A percentile compares a stretch with the other conserved stretches of the same genome.
Evolutionary conservation across 2,329 filamentous ascomycete species (phyloP).

Genomic region (Alternaria gansuensis): DNA sequence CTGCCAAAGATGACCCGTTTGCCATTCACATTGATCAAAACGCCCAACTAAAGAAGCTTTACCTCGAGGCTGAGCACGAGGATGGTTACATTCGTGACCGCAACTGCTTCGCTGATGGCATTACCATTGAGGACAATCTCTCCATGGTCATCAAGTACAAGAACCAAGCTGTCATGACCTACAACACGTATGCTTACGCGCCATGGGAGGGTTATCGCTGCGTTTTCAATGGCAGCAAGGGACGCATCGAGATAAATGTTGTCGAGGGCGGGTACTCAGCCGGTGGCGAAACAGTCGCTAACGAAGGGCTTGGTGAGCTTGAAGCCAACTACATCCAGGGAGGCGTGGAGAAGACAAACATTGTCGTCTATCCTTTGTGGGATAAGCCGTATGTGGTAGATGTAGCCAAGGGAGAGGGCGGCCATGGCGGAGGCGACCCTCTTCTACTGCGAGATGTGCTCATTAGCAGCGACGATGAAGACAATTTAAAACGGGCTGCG

Average conservation of each 20-base stretch:
- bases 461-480: constrained; percentile 57
- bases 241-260: constrained; percentile 68
- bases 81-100: constrained; percentile 70
- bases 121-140: constrained; percentile 72
- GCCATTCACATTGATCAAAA: constrained; percentile 65
- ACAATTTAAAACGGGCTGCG: constrained; percentile 64
- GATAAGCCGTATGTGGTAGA: constrained; percentile 65
- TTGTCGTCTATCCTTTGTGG: constrained; percentile 63
- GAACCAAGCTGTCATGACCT: constrained; percentile 66
- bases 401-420: constrained; percentile 62
- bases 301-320: constrained; percentile 12
- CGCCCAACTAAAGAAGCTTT: constrained; percentile 65
- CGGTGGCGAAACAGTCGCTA: constrained; percentile 55
- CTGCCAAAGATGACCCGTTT: constrained; percentile 65
- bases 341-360: constrained; percentile 12
- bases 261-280: constrained; percentile 69
- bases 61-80: constrained; percentile 70
- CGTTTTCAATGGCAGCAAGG: constrained; percentile 66
- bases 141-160: constrained; percentile 66
- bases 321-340: constrained; percentile 14
- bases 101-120: constrained; percentile 69
- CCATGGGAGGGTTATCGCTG: constrained; percentile 70
- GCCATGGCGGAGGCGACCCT: constrained; percentile 68
- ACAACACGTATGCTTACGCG: constrained; percentile 67
- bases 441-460: constrained; percentile 67